Evolutionary conservation across 108 stramenopile genomes (phyloP), one percentile per base, ranked within the genome.

Genomic region (Cylindrotheca closterium): DNA sequence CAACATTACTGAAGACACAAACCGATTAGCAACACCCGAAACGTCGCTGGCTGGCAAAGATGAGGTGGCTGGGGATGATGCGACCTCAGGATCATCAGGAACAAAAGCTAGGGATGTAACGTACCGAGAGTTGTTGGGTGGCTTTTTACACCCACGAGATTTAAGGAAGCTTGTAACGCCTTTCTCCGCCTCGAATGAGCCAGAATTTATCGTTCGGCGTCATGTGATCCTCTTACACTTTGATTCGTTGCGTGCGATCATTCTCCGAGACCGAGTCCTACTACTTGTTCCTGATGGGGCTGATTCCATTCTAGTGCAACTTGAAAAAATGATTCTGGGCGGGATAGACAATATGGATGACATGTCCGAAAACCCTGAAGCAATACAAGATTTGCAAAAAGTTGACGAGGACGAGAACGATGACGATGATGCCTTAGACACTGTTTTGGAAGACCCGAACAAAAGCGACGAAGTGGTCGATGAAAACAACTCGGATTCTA

Each of bases 81-180:
- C n/a, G n/a, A n/a, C n/a, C n/a, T n/a, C n/a, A n/a, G n/a, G n/a
- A n/a, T n/a, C n/a, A n/a, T n/a, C n/a, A n/a, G n/a, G n/a, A n/a
- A n/a, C n/a, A n/a, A 19, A 47, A 17, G n/a, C 32, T 7, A 3
- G 49, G 4, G 31, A 8, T 42, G 59, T 75, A 24, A 75, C 79
- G 15, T 75, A 82, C 51, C 71, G 82, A 49, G 82, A 94, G 63
- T 73, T 85, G 0, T 62, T 95, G 26, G 94, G 94, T 33, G 91
- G 87, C 4, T 91, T 82, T 51, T 75, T 95, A n/a, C 94, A 95
- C 63, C 94, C 94, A 15, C 79, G 94, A 27, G 94, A 95, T 60
- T 92, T 95, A 91, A 79, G 94, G 4, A 74, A 88, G n/a, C 77
- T 95, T 21, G 94, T 95, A 23, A 91, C 94, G 3, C 94, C 91